Evolutionary conservation across 345 rosid genomes (phyloP), one percentile per base, ranked within the genome.

Genomic region (Noccaea bulbosa): DNA sequence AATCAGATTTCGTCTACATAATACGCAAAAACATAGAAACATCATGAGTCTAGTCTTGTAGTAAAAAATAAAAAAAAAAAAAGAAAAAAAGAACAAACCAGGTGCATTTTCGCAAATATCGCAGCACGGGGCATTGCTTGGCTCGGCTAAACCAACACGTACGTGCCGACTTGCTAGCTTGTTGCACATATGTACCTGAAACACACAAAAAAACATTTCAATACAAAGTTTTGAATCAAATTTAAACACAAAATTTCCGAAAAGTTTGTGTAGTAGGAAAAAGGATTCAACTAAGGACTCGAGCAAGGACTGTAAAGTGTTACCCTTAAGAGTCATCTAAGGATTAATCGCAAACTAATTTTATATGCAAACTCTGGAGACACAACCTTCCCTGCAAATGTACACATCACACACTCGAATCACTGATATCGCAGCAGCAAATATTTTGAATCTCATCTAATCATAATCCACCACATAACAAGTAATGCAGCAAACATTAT

Each of bases 71-170:
- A 17, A 17, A 24, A 24, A 3, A 24, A 27, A 27, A 20, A 20
- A 1, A 20, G 2, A 20, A 17, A 17, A 24, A 24, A 3, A 24
- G 27, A 24, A 27, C 30, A 27, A 27, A 27, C 93, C 96, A 74
- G 96, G 93, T 41, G 91, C 91, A 79, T 76, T 87, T 76, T 90
- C 93, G 67, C 96, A 90, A 55, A 87, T 90, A 74, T 90, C 96
- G 72, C 96, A 90, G 44, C 89, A 87, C 0, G 87, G 93, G 11
- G 85, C 91, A 70, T 77, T 86, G 68, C 88, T 90, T 6, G 93
- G 93, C 66, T 74, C 83, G 8, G 93, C 91, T 60, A 90, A 84
- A 55, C 93, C 91, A 17, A 90, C 90, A 43, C 96, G 78, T 44
- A 90, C 86, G 77, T 90, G 96, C 17, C 93, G 77, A 73, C 87